Base-by-base conservation (phyloP, 78 protist species). In the Dictyostelium citrinum region DNA sequence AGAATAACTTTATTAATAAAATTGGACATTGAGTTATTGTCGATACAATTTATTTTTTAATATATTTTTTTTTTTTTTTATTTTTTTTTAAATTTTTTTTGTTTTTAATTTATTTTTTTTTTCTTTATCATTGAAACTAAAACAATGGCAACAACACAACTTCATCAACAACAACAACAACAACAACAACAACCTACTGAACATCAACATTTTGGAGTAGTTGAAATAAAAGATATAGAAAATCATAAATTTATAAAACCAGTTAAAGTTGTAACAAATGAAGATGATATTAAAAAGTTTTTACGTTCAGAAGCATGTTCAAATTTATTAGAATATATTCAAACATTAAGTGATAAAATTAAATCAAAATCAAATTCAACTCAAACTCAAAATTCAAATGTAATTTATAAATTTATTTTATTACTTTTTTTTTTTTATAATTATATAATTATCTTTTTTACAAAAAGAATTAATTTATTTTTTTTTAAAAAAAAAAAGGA, bases 281-380 rank as follows among this genome's bases (percentile, higher is more conserved):
- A 46, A 64, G 27, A 33, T 37, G 92, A 86, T 37, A 43, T 86
- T 22, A 86, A 86, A 60, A 45, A 77, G 31, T 86, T 86, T 71
- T 43, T 86, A 16, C 22, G 49, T 11, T 31, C 92, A 31, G 61
- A 61, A 6, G 29, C 74, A 29, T 55, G 76, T 17, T 60, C 55
- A 77, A 29, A 77, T 12, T 61, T 86, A 3, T 29, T 86, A 10
- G 22, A 11, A 12, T 86, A 58, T 31, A 86, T 86, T 55, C 92
- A 86, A 37, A 75, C 84, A 77, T 17, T 86, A 16, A 83, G 92
- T 77, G 92, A 86, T 77, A 55, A 64, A 45, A 43, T 86, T 9
- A 29, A 77, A n/a, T 7, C 58, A 24, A 75, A 77, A 64, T 11
- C 84, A 27, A 86, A 77, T 64, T 41, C 68, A 64, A n/a, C 70